Base-by-base conservation (phyloP, 116 monocot species). In the Papilionanthe hybrid region DNA sequence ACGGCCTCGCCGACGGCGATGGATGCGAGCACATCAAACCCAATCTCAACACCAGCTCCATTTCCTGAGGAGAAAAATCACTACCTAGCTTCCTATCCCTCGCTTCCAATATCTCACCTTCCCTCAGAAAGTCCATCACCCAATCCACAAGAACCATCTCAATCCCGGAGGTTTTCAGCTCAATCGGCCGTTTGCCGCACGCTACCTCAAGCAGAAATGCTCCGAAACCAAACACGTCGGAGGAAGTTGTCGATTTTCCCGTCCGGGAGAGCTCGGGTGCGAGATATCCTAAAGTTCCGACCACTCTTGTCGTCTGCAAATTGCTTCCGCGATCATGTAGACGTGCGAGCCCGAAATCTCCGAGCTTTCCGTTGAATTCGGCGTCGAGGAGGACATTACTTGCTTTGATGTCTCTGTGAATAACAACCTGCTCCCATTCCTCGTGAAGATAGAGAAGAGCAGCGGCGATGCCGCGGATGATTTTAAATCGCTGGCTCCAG, bases 321-420 rank as follows among this genome's bases (percentile, higher is more conserved):
- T 75, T 48, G 45, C 47, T 48, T 12, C 75, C 75, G n/a, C 50
- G 47, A 9, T 75, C 75, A 22, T 75, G 27, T 23, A 75, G 75
- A 23, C 48, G 17, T 3, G 75, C 75, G 2, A 75, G 75, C 48
- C 75, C 75, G 75, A 75, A 75, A 49, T 75, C 75, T n/a, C 75
- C 75, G 27, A 75, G 75, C 49, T 75, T 78, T 28, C 78, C 83
- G 32, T 78, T 78, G 72, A 83, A 78, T 20, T 78, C 78, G 29
- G 29, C 37, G 37, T 37, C 37, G 10, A 78, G 78, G 20, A 83
- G 45, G 8, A 83, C 83, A 60, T 83, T 37, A 4, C 37, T 83
- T 4, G 83, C 72, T 30, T 83, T 83, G 27, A 83, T 83, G 78
- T 83, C 83, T 7, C 83, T 37, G 37, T 82, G 83, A 29, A 83